Percentiles rank a stretch among this genome's conserved stretches.
Evolutionary conservation across 108 stramenopile species (phyloP).

Genomic region (Mayamaea pseudoterrestris): DNA sequence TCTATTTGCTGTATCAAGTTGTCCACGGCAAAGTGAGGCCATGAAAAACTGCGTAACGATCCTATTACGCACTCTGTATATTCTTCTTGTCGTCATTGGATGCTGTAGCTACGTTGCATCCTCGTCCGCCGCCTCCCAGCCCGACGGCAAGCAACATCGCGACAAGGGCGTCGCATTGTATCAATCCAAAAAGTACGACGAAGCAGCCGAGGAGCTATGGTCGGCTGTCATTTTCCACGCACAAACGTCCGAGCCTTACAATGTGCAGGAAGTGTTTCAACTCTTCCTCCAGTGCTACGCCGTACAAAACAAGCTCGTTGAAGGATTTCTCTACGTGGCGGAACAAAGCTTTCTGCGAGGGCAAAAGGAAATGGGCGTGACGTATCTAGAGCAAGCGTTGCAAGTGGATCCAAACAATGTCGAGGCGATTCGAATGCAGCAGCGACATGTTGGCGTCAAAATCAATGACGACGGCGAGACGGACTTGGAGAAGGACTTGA

Average conservation of each 20-base stretch:
- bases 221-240: constrained; percentile 47
- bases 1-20: too few species aligned
- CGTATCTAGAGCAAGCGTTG: constrained; percentile 53
- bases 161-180: background rate
- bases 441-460: constrained; percentile 3
- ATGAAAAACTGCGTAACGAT: too few species aligned
- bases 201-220: constrained; percentile 53
- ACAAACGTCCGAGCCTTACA: constrained; percentile 29
- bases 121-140: constrained; percentile 47
- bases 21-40: too few species aligned
- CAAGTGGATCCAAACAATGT: constrained; percentile 30
- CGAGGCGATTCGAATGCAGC: constrained; percentile 20
- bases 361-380: constrained; percentile 50
- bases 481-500: constrained; percentile 13
- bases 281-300: constrained; percentile 53
- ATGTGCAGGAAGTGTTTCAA: constrained; percentile 53
- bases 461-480: background rate
- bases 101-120: too few species aligned
- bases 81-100: too few species aligned
- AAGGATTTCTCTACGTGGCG: constrained; percentile 59
- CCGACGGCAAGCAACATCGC: too few species aligned
- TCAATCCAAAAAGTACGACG: constrained; percentile 15
- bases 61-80: too few species aligned
- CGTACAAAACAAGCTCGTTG: constrained; percentile 31
- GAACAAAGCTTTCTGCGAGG: constrained; percentile 50